Evolutionary conservation across 2,329 filamentous ascomycete genomes (phyloP).

Genomic region (Colletotrichum sp.): DNA sequence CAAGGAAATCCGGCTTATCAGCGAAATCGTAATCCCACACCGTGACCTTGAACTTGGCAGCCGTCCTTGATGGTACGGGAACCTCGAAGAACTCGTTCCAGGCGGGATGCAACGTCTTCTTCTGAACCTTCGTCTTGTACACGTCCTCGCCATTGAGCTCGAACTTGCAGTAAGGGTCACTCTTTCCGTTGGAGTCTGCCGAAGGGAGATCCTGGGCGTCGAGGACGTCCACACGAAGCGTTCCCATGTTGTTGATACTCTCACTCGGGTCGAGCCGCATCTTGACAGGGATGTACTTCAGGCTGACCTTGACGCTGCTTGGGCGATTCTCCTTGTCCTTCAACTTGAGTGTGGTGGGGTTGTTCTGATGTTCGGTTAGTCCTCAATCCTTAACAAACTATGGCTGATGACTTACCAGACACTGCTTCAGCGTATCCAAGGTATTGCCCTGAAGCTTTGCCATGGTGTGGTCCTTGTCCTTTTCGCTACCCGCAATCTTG

Average conservation of each 20-base stretch:
- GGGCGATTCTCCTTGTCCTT: conserved; percentile 77
- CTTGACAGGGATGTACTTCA: conserved; percentile 92
- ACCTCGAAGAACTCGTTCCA: conserved; percentile 98
- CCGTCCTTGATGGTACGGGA: conserved; percentile 81
- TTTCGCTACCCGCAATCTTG: conserved; percentile 65
- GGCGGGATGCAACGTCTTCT: conserved; percentile 92
- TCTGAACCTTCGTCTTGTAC: conserved; percentile 93
- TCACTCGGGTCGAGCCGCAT: conserved; percentile 95
- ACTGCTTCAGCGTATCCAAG: conserved; percentile 84
- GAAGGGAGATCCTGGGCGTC: conserved; percentile 88
- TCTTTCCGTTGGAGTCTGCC: conserved; percentile 94
- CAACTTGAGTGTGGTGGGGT: conserved; percentile 81
- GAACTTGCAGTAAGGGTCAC: conserved; percentile 96
- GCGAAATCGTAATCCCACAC: conserved; percentile 98
- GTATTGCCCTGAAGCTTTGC: conserved; percentile 87
- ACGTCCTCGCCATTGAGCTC: conserved; percentile 86
- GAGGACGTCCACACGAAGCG: conserved; percentile 88
- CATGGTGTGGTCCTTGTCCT: conserved; percentile 75
- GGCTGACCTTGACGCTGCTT: conserved; percentile 85
- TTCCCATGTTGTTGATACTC: conserved; percentile 99
- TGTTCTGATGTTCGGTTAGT: conserved; percentile 64
- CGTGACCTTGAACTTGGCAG: conserved; percentile 79
- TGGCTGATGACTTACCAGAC: conserved; percentile 63
- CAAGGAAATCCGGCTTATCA: conserved; percentile 91
- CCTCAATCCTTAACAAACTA: background rate